Evolutionary conservation across 78 protist species (phyloP), one percentile per base, ranked within the genome.

Genomic region (Pigoraptor vietnamica): DNA sequence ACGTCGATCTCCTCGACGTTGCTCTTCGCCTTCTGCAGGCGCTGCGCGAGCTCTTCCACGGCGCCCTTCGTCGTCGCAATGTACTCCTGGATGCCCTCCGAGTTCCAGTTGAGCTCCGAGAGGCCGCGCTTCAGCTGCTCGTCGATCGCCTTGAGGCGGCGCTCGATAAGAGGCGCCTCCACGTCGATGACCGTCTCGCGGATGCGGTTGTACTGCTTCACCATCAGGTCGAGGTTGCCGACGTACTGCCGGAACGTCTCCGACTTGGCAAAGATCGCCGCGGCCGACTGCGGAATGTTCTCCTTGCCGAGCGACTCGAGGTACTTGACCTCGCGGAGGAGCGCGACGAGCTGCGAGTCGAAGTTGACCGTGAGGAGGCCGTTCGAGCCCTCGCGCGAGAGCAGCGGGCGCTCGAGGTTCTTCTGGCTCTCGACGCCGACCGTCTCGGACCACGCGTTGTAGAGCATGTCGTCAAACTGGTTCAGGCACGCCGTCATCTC

Each of bases 311-410:
- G 92, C 36, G 36, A 81, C 29, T 95, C 89, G 86, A 94, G 82
- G 92, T 95, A 97, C 79, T 92, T 90, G 81, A 92, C 93, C 89
- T 97, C 98, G 39, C 93, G 95, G 67, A 97, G 94, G 25, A 93
- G 91, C 24, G 93, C 86, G 21, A 93, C 94, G 23, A 97, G 94
- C 87, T 88, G 93, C 0, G 93, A 90, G 82, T 93, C 96, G 87
- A 97, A 95, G 94, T 95, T 97, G 89, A 97, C 97, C 35, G 23
- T 2, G 35, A 97, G 48, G 84, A 34, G 86, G 87, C 0, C 1
- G 39, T 67, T 88, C 24, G 89, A 94, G 2, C 0, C 35, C 24
- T 48, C 48, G n/a, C 95, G 84, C 48, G 2, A 23, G 55, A 94
- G 88, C 33, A 92, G 89, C 79, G 94, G 91, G 79, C 10, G 79